A percentile compares a stretch with the other conserved stretches of the same genome.
These are phyloP conservation scores for Capsicum pubescens DNA, from an alignment of 257 asterid species.

Conservation along the genomic window DNA sequence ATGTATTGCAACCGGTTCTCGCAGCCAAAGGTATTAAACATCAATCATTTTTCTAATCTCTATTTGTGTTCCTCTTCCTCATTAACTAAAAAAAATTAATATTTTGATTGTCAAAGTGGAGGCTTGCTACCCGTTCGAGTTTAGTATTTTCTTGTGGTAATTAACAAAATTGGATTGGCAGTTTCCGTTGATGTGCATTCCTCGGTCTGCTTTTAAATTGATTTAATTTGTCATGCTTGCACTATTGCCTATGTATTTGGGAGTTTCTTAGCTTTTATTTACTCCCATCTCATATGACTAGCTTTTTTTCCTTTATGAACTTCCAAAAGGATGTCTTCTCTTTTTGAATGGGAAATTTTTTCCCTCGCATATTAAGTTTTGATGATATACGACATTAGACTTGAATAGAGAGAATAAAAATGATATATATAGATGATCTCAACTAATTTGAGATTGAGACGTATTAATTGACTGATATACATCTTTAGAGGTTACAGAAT, in stretches of 20 bases:
- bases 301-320: background rate
- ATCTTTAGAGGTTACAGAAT: background rate
- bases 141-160: background rate
- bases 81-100: background rate
- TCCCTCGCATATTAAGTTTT: background rate
- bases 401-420: no score
- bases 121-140: background rate
- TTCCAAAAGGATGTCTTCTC: background rate
- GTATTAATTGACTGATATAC: background rate
- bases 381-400: no score
- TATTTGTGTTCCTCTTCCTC: conserved; percentile 2
- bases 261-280: background rate
- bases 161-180: background rate
- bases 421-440: no score
- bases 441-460: background rate
- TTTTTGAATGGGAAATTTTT: background rate
- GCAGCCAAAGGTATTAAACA: conserved; percentile 61
- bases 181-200: background rate
- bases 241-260: background rate
- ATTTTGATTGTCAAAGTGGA: background rate
- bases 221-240: background rate
- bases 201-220: background rate
- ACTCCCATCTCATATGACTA: background rate
- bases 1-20: conserved; percentile 79
- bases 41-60: background rate